Evolutionary conservation across 2,329 filamentous ascomycete genomes (phyloP), one percentile per base, ranked within the genome.

Genomic region (Penicillium frequentans): DNA sequence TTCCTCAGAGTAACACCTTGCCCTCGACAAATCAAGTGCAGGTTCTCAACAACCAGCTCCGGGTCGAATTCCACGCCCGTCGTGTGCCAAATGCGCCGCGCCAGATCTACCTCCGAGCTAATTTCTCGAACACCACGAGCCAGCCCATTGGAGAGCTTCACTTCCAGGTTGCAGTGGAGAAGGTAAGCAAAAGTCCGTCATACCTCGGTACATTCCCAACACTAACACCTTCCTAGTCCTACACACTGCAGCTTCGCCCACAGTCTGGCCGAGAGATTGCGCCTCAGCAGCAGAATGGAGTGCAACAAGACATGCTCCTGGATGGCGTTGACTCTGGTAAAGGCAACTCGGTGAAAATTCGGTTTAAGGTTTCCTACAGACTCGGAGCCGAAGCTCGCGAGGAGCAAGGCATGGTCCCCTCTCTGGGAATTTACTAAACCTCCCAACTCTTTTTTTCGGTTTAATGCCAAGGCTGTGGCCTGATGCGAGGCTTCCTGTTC

Each of bases 81-180:
- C 91, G 67, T 74, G 81, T 59, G 72, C 81, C 51, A 76, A 81
- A 49, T 70, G 82, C 58, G 75, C 77, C 55, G 78, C 85, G 62
- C 76, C 85, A 70, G 3, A 85, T 97, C 45, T 81, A 84, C 29
- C 84, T 98, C 47, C 78, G 86, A 4, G 90, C 92, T 61, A 82
- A 84, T n/a, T 96, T 97, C 72, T 92, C 91, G 19, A 99, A 96
- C 72, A 89, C 85, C 58, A 89, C 87, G 1, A 76, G 83, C 2
- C 83, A 90, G 67, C 83, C 86, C 0, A 83, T 99, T 23, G 83
- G 84, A 3, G 90, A 96, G 62, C 79, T 99, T 29, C 92, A 93
- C 57, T 96, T 97, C 69, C 91, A 96, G 73, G 82, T 96, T 39
- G 95, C 95, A 3, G 93, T 97, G 29, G 95, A 93, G 58, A 98